Conservation (phyloP, 768 basidiomycete species). For the Cantharellus anzutake region DNA sequence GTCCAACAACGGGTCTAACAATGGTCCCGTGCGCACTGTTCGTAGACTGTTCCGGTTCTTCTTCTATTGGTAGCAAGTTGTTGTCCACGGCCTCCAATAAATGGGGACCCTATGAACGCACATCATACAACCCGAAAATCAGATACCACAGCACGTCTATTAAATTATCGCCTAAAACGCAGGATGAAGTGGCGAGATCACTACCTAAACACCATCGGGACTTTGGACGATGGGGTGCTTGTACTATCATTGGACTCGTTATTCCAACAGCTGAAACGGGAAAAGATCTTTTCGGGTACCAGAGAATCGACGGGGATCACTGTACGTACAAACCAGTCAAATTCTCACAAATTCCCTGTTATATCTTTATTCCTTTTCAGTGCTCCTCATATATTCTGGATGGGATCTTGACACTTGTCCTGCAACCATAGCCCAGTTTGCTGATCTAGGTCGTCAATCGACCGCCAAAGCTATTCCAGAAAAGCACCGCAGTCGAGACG, state of each 20-base stretch:
- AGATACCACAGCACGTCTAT: neutral
- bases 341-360: no score
- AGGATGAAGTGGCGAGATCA: neutral
- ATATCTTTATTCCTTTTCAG: no score
- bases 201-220: neutral
- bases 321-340: neutral
- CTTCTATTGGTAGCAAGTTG: neutral
- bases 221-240: neutral
- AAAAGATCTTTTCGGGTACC: neutral
- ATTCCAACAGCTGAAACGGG: neutral
- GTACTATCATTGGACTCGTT: neutral
- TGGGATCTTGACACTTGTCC: no score
- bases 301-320: neutral
- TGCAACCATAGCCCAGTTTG: no score
- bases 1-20: neutral
- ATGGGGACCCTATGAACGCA: neutral
- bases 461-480: no score
- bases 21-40: neutral
- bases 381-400: no score
- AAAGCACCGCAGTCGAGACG: no score
- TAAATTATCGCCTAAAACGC: neutral
- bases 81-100: neutral
- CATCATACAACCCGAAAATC: neutral
- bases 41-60: neutral
- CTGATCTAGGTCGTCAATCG: no score